Percentiles rank a stretch among this genome's conserved stretches.
These are phyloP conservation scores for Xylariales sp. DNA, from an alignment of 2,329 filamentous ascomycete genomes.

Conservation along the genomic window DNA sequence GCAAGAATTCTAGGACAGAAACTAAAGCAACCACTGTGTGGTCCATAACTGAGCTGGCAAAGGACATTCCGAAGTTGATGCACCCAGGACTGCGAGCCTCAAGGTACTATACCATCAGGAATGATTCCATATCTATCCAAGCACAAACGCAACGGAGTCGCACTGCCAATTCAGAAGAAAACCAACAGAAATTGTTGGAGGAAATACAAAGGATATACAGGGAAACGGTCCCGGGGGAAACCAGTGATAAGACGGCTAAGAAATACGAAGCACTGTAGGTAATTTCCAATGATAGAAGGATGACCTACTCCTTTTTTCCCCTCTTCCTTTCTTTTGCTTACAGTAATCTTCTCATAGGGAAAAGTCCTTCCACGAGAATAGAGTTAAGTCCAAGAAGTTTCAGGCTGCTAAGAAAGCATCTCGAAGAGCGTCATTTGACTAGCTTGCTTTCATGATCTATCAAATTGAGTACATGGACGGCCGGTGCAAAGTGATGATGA, in stretches of 20 bases:
- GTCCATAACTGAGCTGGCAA: conserved; percentile 40
- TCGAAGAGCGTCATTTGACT: conserved; percentile 24
- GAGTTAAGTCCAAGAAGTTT: conserved; percentile 44
- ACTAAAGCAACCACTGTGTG: conserved; percentile 54
- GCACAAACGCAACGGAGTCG: conserved; percentile 51
- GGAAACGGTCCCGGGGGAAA: conserved; percentile 40
- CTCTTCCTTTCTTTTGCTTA: neutral
- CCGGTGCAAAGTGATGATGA: neutral
- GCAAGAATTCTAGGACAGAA: conserved; percentile 45
- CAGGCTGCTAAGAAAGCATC: conserved; percentile 46
- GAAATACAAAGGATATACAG: conserved; percentile 45
- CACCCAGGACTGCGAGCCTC: conserved; percentile 43
- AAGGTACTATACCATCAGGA: conserved; percentile 48
- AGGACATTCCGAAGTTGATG: conserved; percentile 41
- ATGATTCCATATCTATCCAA: conserved; percentile 49
- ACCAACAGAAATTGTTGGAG: conserved; percentile 42
- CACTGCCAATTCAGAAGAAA: conserved; percentile 48
- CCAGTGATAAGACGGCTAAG: conserved; percentile 39
- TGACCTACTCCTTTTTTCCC: too few relatives aligned
- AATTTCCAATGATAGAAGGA: too few relatives aligned
- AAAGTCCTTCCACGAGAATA: conserved; percentile 38
- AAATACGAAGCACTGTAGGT: conserved; percentile 46
- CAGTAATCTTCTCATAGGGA: conserved; percentile 30
- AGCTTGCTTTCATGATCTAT: too few relatives aligned
- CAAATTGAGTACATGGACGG: neutral